Base-by-base conservation (phyloP, 208 protist species). In the Polymyxa betae region DNA sequence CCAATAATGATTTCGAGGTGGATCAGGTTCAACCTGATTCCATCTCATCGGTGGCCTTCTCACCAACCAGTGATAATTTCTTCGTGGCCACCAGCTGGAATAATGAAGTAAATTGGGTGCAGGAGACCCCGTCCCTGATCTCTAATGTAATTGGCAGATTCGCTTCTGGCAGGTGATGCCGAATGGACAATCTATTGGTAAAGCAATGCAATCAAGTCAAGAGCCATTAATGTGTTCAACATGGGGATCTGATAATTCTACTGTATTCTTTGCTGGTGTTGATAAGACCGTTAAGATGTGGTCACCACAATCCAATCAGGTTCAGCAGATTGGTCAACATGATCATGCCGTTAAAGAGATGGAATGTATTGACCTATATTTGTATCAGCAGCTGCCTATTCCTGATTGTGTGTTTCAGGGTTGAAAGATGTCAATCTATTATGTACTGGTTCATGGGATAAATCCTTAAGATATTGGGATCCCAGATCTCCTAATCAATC, bases 91-190 rank as follows among this genome's bases (percentile, higher is more conserved):
- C 72, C 72, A 82, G 72, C 72, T 82, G 72, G 72, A 82, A 82
- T 43, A 82, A 82, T 43, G 72, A 82, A 24, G 49, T 60, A 60
- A 29, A 29, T 24, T n/a, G n/a, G n/a, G n/a, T n/a, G n/a, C n/a
- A n/a, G n/a, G n/a, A n/a, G n/a, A n/a, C n/a, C n/a, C n/a, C n/a
- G n/a, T n/a, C n/a, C n/a, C n/a, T n/a, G n/a, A n/a, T n/a, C n/a
- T 60, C 24, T 60, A 29, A 60, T 29, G 5, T 29, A 24, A 29
- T 60, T 60, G 5, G 5, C 24, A 60, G 72, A 82, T 82, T n/a
- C 72, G 72, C 5, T 82, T 82, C n/a, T 82, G 72, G 72, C 72
- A 82, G n/a, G 72, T 82, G 5, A 82, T 82, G 72, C 72, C 72
- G 5, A 82, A 82, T n/a, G 72, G 72, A 20, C 72, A 82, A 43